Evolutionary conservation across 1,139 yeast genomes (phyloP).

Genomic region (Protomyces inundatus): DNA sequence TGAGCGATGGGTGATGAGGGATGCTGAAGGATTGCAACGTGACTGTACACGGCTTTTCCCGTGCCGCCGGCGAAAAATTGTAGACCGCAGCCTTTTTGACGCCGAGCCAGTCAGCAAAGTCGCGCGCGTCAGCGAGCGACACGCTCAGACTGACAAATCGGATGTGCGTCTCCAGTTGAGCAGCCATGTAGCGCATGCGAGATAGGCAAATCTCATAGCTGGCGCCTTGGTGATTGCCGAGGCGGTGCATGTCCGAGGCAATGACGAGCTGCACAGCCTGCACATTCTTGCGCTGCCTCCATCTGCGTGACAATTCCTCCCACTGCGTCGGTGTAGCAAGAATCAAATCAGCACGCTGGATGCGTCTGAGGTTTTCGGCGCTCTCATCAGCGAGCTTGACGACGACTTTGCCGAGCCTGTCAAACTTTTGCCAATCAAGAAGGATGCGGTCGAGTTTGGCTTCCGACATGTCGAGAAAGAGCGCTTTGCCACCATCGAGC

Average conservation of each 20-base stretch:
- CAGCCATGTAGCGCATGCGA: conserved; percentile 63
- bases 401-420: conserved; percentile 42
- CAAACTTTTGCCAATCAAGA: conserved; percentile 52
- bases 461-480: conserved; percentile 46
- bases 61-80: conserved; percentile 63
- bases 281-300: conserved; percentile 71
- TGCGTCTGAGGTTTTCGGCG: conserved; percentile 49
- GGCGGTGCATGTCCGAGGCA: conserved; percentile 67
- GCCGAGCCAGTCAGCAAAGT: conserved; percentile 83
- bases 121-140: conserved; percentile 69
- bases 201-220: conserved; percentile 65
- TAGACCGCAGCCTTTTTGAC: conserved; percentile 54
- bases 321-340: conserved; percentile 76
- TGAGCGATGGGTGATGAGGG: conserved; percentile 48
- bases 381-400: conserved; percentile 61
- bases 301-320: conserved; percentile 65
- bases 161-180: conserved; percentile 52
- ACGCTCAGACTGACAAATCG: conserved; percentile 65
- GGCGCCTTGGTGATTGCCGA: conserved; percentile 57
- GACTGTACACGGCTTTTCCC: conserved; percentile 55
- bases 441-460: conserved; percentile 51
- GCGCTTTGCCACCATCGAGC: conserved; percentile 56
- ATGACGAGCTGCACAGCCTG: conserved; percentile 64
- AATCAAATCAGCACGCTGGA: conserved; percentile 61
- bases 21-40: conserved; percentile 51